Evolutionary conservation across 2,329 filamentous ascomycete species (phyloP).

Genomic region (Cryphonectria parasitica): DNA sequence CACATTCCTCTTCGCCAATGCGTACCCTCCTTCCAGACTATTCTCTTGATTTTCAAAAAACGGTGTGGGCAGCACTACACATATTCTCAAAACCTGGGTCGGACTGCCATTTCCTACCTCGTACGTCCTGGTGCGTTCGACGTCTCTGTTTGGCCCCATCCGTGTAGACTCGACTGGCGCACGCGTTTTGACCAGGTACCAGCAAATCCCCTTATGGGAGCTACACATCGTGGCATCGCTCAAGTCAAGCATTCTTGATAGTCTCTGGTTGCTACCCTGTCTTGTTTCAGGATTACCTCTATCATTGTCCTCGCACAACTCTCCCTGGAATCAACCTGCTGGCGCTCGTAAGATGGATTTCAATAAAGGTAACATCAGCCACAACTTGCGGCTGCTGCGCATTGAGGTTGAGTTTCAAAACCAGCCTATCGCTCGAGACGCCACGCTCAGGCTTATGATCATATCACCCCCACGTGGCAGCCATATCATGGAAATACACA

Average conservation of each 20-base stretch:
- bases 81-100: neutral
- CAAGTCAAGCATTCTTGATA: neutral
- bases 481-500: conserved; percentile 23
- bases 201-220: neutral
- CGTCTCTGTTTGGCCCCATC: neutral
- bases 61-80: neutral
- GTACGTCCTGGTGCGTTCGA: neutral
- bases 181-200: neutral
- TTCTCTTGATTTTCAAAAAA: neutral
- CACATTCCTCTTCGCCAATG: neutral
- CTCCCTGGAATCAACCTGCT: neutral
- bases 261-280: neutral
- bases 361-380: neutral
- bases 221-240: neutral
- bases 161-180: neutral
- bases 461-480: neutral
- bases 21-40: neutral
- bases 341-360: neutral
- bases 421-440: conserved; percentile 15
- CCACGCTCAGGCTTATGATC: conserved; percentile 15
- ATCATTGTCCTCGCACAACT: neutral
- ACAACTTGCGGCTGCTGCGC: conserved; percentile 5
- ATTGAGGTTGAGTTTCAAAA: conserved; percentile 1
- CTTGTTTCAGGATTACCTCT: no score
- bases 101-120: neutral